These are phyloP conservation scores for Colletotrichum spaethianum DNA, from an alignment of 2,329 filamentous ascomycete genomes.

Conservation along the genomic window DNA sequence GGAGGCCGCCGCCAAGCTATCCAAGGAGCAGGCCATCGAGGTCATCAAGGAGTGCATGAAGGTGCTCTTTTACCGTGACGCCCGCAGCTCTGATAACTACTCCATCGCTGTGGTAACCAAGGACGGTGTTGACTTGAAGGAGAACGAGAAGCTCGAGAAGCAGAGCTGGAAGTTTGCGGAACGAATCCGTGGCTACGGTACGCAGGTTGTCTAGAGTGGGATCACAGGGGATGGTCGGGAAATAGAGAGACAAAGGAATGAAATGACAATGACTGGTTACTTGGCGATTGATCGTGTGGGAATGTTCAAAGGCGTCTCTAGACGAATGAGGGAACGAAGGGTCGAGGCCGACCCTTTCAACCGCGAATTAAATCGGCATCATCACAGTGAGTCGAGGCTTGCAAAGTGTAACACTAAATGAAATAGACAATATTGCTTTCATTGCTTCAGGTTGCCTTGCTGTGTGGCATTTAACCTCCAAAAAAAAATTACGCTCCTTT, in stretches of 20 bases:
- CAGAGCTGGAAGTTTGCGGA: conserved; percentile 99
- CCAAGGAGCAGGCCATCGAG: conserved; percentile 82
- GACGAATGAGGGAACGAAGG: not conserved
- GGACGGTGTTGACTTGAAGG: conserved; percentile 87
- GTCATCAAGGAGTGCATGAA: conserved; percentile 96
- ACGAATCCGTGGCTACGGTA: conserved; percentile 93
- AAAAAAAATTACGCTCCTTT: conserved; percentile 34
- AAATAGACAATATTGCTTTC: conserved; percentile 40
- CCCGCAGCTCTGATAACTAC: conserved; percentile 91
- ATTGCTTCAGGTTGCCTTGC: conserved; percentile 38
- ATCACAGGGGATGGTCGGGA: not conserved
- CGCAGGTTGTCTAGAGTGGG: conserved; percentile 73
- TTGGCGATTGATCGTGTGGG: conserved; percentile 7
- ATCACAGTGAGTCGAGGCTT: not conserved
- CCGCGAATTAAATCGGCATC: not conserved
- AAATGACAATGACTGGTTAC: conserved; percentile 30
- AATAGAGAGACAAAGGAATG: conserved; percentile 16
- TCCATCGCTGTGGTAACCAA: conserved; percentile 91
- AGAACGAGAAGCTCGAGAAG: conserved; percentile 89
- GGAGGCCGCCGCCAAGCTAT: conserved; percentile 78
- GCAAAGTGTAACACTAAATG: conserved; percentile 24
- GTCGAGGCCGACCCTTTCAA: not conserved
- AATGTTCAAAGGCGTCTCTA: conserved; percentile 6
- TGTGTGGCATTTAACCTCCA: conserved; percentile 35
- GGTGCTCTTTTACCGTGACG: conserved; percentile 97